Base-by-base conservation (phyloP, 805 yeast genomes). In the Tanozyma kutaoensis region DNA sequence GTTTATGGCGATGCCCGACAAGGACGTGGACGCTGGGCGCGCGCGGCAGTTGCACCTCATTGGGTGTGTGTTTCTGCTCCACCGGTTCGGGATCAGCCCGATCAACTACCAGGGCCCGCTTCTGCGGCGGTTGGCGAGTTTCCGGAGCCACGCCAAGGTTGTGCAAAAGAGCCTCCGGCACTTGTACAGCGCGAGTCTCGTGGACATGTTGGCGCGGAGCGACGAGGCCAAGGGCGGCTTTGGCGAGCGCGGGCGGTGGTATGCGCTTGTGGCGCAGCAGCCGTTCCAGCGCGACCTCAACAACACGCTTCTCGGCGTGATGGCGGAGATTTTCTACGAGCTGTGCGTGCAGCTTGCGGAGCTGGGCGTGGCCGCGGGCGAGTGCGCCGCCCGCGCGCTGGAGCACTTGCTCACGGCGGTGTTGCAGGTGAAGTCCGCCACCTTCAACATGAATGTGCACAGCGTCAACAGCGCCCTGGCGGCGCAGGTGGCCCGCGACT, bases 281-380 rank as follows among this genome's bases (percentile, higher is more conserved):
- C 94, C 94, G 8, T 81, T 79, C 42, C 65, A 58, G 31, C 46
- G 45, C 15, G 55, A 58, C 23, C 47, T 70, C 18, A 76, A 80
- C 32, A 76, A 64, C 41, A 72, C 82, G 1, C 54, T 78, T 10
- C 46, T 74, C 40, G 88, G 80, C 6, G 61, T 77, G 8, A 56
- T 76, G 3, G 54, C 66, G 5, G 72, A 72, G 39, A 52, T 67
- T 12, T 70, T 65, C 37, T 60, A 72, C 23, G 72, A 67, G 30
- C 53, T 41, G 26, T 50, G 60, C 17, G 40, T 47, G 17, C 54
- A 48, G 29, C 48, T 43, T 32, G 28, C 39, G 14, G 46, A 46
- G 27, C 27, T 42, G 9, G 46, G 46, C 5, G 29, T 34, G 23
- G n/a, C 42, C 8, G 43, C 43, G 25, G 48, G 48, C 16, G 55